phyloP scores from a whole-genome alignment of 2,329 filamentous ascomycete genomes.

The Colletotrichum sp. region DNA sequence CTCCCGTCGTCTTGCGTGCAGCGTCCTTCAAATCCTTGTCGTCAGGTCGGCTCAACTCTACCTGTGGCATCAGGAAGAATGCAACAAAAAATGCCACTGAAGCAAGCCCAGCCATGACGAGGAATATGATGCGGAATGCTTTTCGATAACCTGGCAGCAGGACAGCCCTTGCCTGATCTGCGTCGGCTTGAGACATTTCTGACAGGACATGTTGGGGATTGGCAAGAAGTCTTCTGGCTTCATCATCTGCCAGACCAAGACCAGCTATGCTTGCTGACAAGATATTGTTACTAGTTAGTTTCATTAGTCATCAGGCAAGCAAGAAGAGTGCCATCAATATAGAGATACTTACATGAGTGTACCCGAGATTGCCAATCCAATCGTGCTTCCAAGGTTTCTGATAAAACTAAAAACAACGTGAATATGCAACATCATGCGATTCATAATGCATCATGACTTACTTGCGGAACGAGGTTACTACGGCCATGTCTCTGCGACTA shows the following conservation, averaged over 20 bases:
- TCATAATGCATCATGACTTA: slow-evolving; percentile 22
- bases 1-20: slow-evolving; percentile 25
- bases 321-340: background rate
- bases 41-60: slow-evolving; percentile 40
- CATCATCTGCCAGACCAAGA: slow-evolving; percentile 25
- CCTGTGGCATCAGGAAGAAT: slow-evolving; percentile 43
- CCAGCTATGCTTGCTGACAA: slow-evolving; percentile 32
- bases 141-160: slow-evolving; percentile 40
- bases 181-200: slow-evolving; percentile 30
- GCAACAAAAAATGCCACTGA: slow-evolving; percentile 40
- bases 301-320: background rate
- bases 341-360: slow-evolving; percentile 36
- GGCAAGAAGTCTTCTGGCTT: slow-evolving; percentile 31
- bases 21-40: slow-evolving; percentile 41
- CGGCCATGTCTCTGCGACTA: slow-evolving; percentile 50
- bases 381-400: slow-evolving; percentile 41
- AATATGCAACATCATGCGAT: background rate
- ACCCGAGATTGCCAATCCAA: slow-evolving; percentile 44
- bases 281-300: slow-evolving; percentile 40
- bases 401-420: slow-evolving; percentile 35
- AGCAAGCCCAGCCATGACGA: slow-evolving; percentile 38
- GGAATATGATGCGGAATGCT: slow-evolving; percentile 43
- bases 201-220: slow-evolving; percentile 38
- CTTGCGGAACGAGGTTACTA: slow-evolving; percentile 49
- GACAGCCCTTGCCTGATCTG: slow-evolving; percentile 31